A percentile compares a stretch with the other conserved stretches of the same genome.
Conservation (phyloP, 768 basidiomycete genomes). For the Mycena belliarum region DNA sequence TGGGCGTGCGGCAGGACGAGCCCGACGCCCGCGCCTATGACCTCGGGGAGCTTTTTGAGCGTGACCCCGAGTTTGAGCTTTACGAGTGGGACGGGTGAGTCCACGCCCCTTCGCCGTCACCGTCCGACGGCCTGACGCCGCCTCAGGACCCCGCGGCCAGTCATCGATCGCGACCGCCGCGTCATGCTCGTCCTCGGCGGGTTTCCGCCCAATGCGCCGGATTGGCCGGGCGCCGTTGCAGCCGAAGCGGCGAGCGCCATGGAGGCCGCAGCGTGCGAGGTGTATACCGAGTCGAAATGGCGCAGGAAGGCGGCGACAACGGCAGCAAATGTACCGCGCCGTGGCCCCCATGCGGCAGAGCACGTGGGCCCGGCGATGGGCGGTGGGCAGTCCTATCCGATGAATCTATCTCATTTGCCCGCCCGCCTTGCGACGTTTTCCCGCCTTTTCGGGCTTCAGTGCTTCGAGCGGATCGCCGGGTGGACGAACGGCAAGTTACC, state of each 20-base stretch:
- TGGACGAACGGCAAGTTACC: no score
- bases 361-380: neutral
- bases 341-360: neutral
- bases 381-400: neutral
- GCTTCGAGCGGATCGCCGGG: no score
- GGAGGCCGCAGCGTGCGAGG: no score
- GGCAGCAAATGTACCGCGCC: neutral
- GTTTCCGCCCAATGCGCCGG: neutral
- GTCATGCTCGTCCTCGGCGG: neutral
- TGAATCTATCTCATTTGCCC: neutral
- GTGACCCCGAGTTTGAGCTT: no score
- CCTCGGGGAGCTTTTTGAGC: no score
- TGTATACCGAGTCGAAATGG: no score
- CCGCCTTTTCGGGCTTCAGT: no score
- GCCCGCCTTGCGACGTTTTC: neutral
- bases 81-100: no score
- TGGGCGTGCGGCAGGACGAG: neutral
- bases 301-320: no score
- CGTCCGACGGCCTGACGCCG: no score
- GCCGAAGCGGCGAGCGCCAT: neutral
- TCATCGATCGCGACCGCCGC: neutral
- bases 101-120: no score
- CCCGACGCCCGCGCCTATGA: neutral
- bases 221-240: neutral
- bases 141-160: neutral